Percentiles rank a stretch among this genome's conserved stretches.
Evolutionary conservation across 2,329 filamentous ascomycete species (phyloP).

Genomic region (Colletotrichum nymphaeae): DNA sequence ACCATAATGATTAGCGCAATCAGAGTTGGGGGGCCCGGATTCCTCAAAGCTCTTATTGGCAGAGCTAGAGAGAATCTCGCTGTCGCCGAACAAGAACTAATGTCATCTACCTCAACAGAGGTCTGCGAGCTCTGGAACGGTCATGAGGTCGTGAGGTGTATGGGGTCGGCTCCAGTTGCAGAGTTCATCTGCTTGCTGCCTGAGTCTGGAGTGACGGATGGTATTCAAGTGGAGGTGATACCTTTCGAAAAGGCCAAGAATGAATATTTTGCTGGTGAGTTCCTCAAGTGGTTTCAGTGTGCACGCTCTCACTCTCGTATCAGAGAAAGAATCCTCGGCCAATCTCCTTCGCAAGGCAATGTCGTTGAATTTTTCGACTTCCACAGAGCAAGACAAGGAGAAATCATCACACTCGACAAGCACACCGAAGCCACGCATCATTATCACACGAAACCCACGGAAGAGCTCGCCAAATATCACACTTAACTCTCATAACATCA

Average conservation of each 20-base stretch:
- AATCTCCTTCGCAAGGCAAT: too few species aligned
- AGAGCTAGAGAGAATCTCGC: conserved; percentile 48
- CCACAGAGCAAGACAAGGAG: too few species aligned
- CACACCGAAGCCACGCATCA: background rate
- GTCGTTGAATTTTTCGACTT: too few species aligned
- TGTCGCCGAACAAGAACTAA: conserved; percentile 50
- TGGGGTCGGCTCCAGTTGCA: background rate
- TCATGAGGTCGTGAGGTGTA: background rate
- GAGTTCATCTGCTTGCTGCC: conserved; percentile 7
- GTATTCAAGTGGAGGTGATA: background rate
- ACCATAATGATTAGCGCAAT: conserved; percentile 49
- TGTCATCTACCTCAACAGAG: conserved; percentile 51
- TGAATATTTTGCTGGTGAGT: too few species aligned
- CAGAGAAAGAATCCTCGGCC: too few species aligned
- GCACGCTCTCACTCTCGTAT: too few species aligned
- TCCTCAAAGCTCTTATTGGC: conserved; percentile 52
- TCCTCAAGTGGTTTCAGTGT: too few species aligned
- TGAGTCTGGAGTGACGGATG: background rate
- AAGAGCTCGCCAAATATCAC: background rate
- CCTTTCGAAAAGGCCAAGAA: background rate
- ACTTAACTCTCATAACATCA: background rate
- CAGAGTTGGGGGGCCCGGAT: conserved; percentile 44
- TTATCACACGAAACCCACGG: background rate
- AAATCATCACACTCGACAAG: too few species aligned
- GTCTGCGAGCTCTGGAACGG: conserved; percentile 52